Percentiles rank a stretch among this genome's conserved stretches.
phyloP scores from a whole-genome alignment of 78 protist genomes.

The Isochrysis galbana region DNA sequence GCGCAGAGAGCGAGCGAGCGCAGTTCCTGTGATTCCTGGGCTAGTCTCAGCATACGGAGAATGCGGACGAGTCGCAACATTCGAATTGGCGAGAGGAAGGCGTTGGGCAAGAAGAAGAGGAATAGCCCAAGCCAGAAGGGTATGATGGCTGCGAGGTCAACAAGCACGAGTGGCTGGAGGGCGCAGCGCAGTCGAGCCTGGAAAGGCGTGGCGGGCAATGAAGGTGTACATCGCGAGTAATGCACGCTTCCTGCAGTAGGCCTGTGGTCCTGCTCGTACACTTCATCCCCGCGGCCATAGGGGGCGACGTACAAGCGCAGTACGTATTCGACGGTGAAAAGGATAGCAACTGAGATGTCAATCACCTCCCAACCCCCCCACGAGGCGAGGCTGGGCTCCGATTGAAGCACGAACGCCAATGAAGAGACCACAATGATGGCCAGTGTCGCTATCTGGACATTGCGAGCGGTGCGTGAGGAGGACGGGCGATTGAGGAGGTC shows the following conservation, averaged over 20 bases:
- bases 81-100: neutral
- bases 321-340: neutral
- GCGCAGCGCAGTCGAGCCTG: neutral
- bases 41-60: neutral
- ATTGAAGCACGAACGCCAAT: neutral
- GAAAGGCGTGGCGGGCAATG: neutral
- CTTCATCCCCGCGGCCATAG: neutral
- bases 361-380: neutral
- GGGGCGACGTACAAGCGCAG: neutral
- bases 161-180: neutral
- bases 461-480: neutral
- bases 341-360: neutral
- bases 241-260: neutral
- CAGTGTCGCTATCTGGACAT: neutral
- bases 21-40: neutral
- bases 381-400: neutral
- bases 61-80: slow-evolving; percentile 1
- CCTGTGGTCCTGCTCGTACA: neutral
- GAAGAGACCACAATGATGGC: neutral
- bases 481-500: neutral
- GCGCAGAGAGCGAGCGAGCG: neutral
- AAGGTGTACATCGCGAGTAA: neutral
- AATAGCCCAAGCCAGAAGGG: neutral
- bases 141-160: neutral
- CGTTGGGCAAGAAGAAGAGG: neutral